Conservation (phyloP, 371 early-diverging fungal genomes). For the Rhizomucor pusillus region DNA sequence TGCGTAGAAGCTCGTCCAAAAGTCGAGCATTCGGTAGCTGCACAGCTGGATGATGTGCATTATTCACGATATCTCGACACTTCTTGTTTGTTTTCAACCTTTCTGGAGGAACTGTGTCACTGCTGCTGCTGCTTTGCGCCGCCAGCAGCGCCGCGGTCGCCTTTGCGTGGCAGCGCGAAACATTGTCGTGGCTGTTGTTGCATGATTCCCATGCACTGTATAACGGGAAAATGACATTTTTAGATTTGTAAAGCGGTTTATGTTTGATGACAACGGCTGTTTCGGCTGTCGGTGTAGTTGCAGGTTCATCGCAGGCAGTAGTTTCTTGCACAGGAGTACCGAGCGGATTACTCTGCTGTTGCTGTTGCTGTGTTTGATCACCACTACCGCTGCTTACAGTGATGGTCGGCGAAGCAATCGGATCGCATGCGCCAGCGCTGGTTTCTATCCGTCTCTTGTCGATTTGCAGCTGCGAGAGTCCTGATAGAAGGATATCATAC, state of each 20-base stretch:
- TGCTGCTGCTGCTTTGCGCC: neutral
- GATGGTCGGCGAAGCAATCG: too few species aligned
- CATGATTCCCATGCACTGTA: constrained; percentile 46
- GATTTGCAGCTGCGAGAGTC: constrained; percentile 22
- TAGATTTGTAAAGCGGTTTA: constrained; percentile 35
- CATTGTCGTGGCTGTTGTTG: neutral
- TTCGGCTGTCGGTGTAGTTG: constrained; percentile 12
- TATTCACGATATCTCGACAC: neutral
- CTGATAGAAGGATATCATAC: constrained; percentile 37
- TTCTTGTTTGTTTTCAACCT: too few species aligned
- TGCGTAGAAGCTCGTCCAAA: constrained; percentile 17
- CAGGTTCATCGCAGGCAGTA: neutral
- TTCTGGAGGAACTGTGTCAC: too few species aligned
- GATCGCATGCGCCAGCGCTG: neutral
- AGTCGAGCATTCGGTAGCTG: constrained; percentile 2
- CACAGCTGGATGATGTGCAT: neutral
- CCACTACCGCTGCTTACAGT: neutral
- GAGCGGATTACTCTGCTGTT: neutral
- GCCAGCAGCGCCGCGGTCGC: neutral
- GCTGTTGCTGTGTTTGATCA: neutral
- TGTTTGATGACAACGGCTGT: constrained; percentile 28
- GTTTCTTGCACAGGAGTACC: neutral
- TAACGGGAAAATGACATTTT: constrained; percentile 39
- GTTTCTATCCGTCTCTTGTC: neutral
- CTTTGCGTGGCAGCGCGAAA: neutral